phyloP scores from a whole-genome alignment of 2,329 filamentous ascomycete species.

The Teratosphaeria nubilosa region DNA sequence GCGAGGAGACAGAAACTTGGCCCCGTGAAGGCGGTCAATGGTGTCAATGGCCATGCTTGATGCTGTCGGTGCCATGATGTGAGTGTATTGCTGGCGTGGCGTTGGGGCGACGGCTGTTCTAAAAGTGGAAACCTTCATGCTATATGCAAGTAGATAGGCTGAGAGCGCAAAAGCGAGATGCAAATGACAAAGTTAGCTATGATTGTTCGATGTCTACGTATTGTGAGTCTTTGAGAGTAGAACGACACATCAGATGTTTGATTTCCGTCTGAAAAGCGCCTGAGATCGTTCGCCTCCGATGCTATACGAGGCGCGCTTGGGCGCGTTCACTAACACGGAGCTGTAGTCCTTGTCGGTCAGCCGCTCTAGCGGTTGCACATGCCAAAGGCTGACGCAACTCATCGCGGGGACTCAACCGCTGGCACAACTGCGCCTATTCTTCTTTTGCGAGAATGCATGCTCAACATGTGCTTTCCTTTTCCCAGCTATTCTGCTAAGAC shows the following conservation, averaged over 20 bases:
- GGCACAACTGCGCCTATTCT: neutral
- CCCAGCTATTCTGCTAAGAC: neutral
- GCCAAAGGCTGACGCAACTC: neutral
- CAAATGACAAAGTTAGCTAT: no score
- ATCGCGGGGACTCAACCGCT: neutral
- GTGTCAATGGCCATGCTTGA: slow-evolving; percentile 11
- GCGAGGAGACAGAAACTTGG: slow-evolving; percentile 50
- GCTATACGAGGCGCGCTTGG: no score
- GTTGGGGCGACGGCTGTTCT: neutral
- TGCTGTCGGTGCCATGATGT: neutral
- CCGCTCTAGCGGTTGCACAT: neutral
- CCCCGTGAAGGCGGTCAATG: slow-evolving; percentile 8
- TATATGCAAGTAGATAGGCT: neutral
- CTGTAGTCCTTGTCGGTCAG: no score
- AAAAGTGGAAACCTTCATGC: neutral
- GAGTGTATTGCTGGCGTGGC: neutral
- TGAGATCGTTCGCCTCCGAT: no score
- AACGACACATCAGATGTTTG: neutral
- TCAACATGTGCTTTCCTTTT: neutral
- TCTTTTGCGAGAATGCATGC: neutral
- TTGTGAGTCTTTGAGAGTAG: no score
- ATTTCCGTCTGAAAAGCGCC: neutral
- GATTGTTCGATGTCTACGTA: no score
- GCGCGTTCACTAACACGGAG: no score
- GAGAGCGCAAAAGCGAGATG: neutral